Evolutionary conservation across 2,329 filamentous ascomycete species (phyloP).

Genomic region (Elsinoe fawcettii): DNA sequence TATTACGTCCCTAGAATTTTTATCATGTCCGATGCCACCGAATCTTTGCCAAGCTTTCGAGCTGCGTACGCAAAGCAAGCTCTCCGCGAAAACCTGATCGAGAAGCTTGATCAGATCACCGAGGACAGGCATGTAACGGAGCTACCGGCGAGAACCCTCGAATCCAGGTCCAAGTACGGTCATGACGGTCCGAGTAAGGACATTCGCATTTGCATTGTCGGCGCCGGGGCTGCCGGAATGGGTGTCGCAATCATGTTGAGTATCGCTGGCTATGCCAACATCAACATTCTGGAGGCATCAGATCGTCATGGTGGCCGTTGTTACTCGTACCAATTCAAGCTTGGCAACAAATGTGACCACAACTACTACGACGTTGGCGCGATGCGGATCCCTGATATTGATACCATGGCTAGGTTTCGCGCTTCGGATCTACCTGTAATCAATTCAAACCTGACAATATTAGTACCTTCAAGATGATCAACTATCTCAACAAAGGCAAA

Average conservation of each 20-base stretch:
- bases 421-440: too few species aligned
- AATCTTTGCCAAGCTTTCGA: background rate
- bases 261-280: conserved; percentile 51
- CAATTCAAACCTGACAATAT: background rate
- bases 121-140: background rate
- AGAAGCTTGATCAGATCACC: background rate
- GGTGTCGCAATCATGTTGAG: conserved; percentile 59
- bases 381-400: background rate
- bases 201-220: conserved; percentile 33
- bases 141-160: background rate
- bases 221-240: conserved; percentile 39
- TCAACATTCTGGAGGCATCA: conserved; percentile 63
- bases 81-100: background rate
- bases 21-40: background rate
- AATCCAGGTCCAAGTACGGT: background rate
- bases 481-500: background rate
- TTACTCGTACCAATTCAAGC: background rate
- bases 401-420: background rate
- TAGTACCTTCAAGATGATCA: background rate
- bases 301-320: conserved; percentile 54
- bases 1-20: background rate
- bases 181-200: background rate
- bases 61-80: background rate
- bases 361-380: conserved; percentile 10
- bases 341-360: background rate